These are phyloP conservation scores for Talaromyces sp. DNA, from an alignment of 2,329 filamentous ascomycete genomes.

Conservation along the genomic window DNA sequence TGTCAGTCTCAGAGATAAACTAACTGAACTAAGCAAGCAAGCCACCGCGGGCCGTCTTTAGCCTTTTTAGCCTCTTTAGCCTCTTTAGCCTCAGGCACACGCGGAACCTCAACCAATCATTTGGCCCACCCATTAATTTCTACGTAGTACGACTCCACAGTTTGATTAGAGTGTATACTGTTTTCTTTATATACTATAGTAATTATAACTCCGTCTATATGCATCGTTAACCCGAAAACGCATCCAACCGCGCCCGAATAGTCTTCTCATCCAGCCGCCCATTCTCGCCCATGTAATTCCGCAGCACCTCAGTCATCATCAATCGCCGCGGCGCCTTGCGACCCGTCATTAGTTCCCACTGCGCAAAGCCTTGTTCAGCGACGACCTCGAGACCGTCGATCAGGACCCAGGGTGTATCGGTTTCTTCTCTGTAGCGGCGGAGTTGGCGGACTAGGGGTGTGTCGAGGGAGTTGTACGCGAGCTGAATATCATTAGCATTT, in stretches of 20 bases:
- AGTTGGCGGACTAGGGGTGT: slow-evolving; percentile 70
- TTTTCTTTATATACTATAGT: too few species aligned
- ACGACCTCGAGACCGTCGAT: slow-evolving; percentile 73
- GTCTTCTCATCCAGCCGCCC: slow-evolving; percentile 38
- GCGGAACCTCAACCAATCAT: background rate
- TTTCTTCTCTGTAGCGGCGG: slow-evolving; percentile 57
- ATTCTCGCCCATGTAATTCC: slow-evolving; percentile 34
- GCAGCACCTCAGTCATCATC: slow-evolving; percentile 64
- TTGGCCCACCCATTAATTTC: background rate
- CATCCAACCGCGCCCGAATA: slow-evolving; percentile 33
- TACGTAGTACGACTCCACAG: background rate
- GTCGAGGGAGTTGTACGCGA: slow-evolving; percentile 67
- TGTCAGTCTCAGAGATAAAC: background rate
- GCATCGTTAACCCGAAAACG: background rate
- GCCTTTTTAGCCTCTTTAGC: background rate
- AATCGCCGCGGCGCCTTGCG: slow-evolving; percentile 65
- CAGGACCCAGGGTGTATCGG: slow-evolving; percentile 58
- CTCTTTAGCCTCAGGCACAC: background rate
- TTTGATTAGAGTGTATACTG: too few species aligned
- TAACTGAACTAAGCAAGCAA: background rate
- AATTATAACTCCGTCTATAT: background rate
- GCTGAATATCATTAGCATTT: slow-evolving; percentile 20
- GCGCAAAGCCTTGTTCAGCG: slow-evolving; percentile 74
- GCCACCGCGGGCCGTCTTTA: background rate
- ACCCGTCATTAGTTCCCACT: slow-evolving; percentile 78